These are phyloP conservation scores for Asterochloris sp. DNA, from an alignment of 139 green algal genomes.

Conservation along the genomic window DNA sequence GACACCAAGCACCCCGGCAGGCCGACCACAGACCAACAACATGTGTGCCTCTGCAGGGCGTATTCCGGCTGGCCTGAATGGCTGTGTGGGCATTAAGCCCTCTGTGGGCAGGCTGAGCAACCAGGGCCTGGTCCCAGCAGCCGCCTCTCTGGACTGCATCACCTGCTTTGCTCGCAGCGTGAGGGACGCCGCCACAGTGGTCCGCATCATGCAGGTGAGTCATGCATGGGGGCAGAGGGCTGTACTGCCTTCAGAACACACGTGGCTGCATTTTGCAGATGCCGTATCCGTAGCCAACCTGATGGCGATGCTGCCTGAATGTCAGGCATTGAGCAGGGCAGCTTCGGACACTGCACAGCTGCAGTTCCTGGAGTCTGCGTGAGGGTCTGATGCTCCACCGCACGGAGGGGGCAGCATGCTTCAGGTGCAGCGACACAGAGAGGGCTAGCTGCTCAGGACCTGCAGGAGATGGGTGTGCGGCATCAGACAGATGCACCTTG, in stretches of 20 bases:
- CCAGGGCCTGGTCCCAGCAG: constrained; percentile 69
- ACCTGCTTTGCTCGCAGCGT: constrained; percentile 65
- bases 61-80: constrained; percentile 64
- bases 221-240: not conserved
- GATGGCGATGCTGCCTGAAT: not conserved
- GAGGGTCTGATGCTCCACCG: no score
- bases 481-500: no score
- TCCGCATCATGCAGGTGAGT: constrained; percentile 35
- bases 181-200: constrained; percentile 47
- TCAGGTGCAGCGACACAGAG: no score
- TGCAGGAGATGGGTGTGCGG: no score
- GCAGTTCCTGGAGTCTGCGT: no score
- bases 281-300: no score
- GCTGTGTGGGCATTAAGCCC: constrained; percentile 75
- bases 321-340: not conserved
- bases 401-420: no score
- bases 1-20: no score
- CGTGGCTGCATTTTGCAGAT: not conserved
- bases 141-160: constrained; percentile 69
- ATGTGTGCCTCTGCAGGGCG: constrained; percentile 28
- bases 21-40: no score
- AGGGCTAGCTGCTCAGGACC: no score
- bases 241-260: not conserved
- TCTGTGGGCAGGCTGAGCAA: constrained; percentile 61
- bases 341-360: not conserved